Percentiles rank a stretch among this genome's conserved stretches.
phyloP scores from a whole-genome alignment of 371 early-diverging fungal genomes.

The Entomophthora muscae region DNA sequence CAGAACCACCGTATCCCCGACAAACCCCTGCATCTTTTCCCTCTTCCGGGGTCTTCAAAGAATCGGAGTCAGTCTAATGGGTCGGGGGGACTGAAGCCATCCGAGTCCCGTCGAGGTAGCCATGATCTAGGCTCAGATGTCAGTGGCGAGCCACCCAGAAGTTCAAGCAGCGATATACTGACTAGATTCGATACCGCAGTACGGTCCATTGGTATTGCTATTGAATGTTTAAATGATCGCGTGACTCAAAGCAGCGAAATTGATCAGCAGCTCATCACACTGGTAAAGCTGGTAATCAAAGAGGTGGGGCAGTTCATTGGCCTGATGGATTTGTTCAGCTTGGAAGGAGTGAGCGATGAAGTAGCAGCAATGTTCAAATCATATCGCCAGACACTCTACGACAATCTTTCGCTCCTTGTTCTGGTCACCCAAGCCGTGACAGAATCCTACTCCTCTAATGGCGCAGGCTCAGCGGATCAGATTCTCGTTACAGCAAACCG shows the following conservation, averaged over 20 bases:
- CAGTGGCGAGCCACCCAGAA: not conserved
- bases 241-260: not conserved
- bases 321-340: not conserved
- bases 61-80: not conserved
- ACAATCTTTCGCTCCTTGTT: not conserved
- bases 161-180: not conserved
- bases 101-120: not conserved
- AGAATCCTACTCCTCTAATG: not conserved
- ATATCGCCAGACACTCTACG: not conserved
- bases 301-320: conserved; percentile 1
- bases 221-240: conserved; percentile 1
- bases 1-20: not conserved
- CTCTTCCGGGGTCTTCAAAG: not conserved
- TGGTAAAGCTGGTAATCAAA: not conserved
- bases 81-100: not conserved
- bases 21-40: not conserved
- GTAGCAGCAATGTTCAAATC: not conserved
- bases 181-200: not conserved
- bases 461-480: not conserved
- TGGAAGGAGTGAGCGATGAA: conserved; percentile 1
- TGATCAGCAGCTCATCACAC: conserved; percentile 1
- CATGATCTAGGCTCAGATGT: conserved; percentile 1
- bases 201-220: not conserved
- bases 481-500: conserved; percentile 9
- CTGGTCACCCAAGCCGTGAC: conserved; percentile 5